A percentile compares a stretch with the other conserved stretches of the same genome.
phyloP scores from a whole-genome alignment of 2,329 filamentous ascomycete genomes.

The Didymella keratinophila region DNA sequence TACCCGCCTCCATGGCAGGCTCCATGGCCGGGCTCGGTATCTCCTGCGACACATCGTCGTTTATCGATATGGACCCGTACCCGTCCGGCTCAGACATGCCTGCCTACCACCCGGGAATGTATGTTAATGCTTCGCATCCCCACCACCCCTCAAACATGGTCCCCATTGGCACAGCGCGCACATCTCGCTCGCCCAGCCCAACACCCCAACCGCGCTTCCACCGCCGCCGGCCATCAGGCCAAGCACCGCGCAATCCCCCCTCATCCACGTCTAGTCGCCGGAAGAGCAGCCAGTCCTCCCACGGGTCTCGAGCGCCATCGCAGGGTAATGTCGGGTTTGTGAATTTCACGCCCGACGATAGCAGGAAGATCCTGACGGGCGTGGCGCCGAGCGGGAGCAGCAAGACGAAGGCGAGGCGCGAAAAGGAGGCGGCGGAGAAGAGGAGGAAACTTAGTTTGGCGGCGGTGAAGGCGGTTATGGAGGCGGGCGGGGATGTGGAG shows the following conservation, averaged over 20 bases:
- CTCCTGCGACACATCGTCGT: constrained; percentile 31
- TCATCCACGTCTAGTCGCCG: constrained; percentile 13
- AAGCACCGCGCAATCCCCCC: neutral
- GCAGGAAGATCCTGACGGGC: constrained; percentile 79
- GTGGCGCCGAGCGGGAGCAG: constrained; percentile 90
- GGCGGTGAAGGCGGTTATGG: constrained; percentile 72
- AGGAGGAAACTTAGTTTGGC: constrained; percentile 72
- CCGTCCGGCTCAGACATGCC: constrained; percentile 22
- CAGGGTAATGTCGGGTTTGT: constrained; percentile 73
- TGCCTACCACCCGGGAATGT: constrained; percentile 11
- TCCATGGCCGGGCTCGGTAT: constrained; percentile 43
- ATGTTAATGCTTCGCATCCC: no score
- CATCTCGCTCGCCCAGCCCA: constrained; percentile 37
- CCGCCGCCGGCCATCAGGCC: constrained; percentile 32
- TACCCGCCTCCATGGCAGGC: constrained; percentile 28
- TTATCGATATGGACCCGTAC: constrained; percentile 25
- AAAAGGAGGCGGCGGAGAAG: constrained; percentile 85
- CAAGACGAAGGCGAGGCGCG: constrained; percentile 92
- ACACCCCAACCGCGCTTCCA: constrained; percentile 39
- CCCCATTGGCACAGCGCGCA: constrained; percentile 29
- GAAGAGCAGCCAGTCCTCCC: constrained; percentile 10
- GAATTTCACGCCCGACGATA: constrained; percentile 87
- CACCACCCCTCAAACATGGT: constrained; percentile 22
- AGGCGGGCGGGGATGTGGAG: constrained; percentile 71
- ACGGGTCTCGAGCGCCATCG: constrained; percentile 56